A percentile compares a stretch with the other conserved stretches of the same genome.
Evolutionary conservation across 495 filamentous ascomycete species (phyloP).

Genomic region (Penicillium cataractarum): DNA sequence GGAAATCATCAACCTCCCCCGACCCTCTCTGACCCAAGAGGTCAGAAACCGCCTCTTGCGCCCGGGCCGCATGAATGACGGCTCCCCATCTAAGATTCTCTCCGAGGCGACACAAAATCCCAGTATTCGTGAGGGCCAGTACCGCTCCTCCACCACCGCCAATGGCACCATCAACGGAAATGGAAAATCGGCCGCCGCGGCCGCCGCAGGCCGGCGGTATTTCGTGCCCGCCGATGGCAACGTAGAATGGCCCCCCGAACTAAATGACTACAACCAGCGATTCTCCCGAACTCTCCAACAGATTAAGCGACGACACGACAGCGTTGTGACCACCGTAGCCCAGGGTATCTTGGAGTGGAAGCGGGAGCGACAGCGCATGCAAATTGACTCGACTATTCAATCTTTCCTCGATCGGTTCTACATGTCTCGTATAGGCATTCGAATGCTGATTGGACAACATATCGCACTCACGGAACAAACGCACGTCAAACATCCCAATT

Average conservation of each 20-base stretch:
- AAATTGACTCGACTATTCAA: conserved; percentile 96
- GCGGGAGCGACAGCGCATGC: conserved; percentile 92
- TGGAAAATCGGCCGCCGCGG: conserved; percentile 44
- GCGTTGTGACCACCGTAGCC: conserved; percentile 92
- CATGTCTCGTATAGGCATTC: conserved; percentile 99
- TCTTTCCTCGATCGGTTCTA: conserved; percentile 98
- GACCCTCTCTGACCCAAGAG: conserved; percentile 75
- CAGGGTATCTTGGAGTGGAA: conserved; percentile 99
- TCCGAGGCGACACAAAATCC: conserved; percentile 87
- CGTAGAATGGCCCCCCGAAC: conserved; percentile 90
- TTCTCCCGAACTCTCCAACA: conserved; percentile 83
- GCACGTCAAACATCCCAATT: conserved; percentile 82
- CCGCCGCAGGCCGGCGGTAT: conserved; percentile 67
- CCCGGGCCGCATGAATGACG: conserved; percentile 65
- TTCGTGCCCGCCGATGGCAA: conserved; percentile 89
- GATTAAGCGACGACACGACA: conserved; percentile 94
- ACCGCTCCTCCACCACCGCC: conserved; percentile 67
- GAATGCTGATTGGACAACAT: conserved; percentile 98
- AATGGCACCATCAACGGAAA: conserved; percentile 44
- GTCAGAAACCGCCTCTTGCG: conserved; percentile 77
- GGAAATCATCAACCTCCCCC: conserved; percentile 87
- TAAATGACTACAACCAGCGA: conserved; percentile 89
- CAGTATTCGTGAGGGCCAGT: conserved; percentile 84
- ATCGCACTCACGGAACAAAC: conserved; percentile 94
- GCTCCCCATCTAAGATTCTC: conserved; percentile 61